Evolutionary conservation across 345 rosid species (phyloP).

Genomic region (Camelina laxa): DNA sequence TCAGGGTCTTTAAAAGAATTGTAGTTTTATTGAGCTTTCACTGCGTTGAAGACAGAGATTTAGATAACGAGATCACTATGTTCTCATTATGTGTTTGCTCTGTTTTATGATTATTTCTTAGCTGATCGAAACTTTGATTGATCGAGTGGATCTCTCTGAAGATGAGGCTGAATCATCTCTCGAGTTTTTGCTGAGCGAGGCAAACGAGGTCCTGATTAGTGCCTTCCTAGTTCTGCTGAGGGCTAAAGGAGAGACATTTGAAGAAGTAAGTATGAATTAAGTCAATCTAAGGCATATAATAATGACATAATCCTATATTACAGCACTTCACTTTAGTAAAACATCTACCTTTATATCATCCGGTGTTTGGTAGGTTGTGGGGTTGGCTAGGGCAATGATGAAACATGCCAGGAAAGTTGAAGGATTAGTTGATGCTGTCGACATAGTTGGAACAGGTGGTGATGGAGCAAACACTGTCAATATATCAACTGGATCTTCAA

Average conservation of each 20-base stretch:
- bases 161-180: constrained; percentile 77
- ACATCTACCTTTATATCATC: neutral
- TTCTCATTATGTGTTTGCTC: constrained; percentile 14
- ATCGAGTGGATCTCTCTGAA: constrained; percentile 72
- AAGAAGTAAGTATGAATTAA: constrained; percentile 60
- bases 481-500: constrained; percentile 92
- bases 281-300: neutral
- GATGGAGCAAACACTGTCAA: constrained; percentile 97
- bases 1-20: constrained; percentile 4
- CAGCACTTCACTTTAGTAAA: neutral
- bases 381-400: constrained; percentile 87
- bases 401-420: constrained; percentile 79
- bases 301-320: neutral
- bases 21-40: neutral
- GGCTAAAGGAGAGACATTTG: constrained; percentile 96
- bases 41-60: constrained; percentile 2
- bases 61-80: neutral
- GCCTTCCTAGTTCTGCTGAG: constrained; percentile 87
- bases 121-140: constrained; percentile 72
- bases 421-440: constrained; percentile 74
- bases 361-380: constrained; percentile 60
- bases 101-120: constrained; percentile 27
- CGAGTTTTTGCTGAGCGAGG: constrained; percentile 62
- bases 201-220: constrained; percentile 72
- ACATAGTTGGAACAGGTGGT: constrained; percentile 94